Evolutionary conservation across 805 yeast species (phyloP).

Genomic region (Novakomyces olei): DNA sequence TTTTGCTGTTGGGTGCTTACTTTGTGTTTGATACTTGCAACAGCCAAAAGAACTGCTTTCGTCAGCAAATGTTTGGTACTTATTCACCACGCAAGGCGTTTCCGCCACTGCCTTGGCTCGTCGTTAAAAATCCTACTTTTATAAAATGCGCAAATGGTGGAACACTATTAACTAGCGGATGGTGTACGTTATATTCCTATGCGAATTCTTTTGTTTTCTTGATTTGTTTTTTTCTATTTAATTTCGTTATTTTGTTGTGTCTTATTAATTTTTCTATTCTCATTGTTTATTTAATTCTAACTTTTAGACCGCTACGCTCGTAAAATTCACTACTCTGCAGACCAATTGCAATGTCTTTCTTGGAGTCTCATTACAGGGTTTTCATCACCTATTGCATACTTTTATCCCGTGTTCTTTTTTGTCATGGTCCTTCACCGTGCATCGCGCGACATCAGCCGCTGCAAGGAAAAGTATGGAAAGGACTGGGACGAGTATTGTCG

Average conservation of each 20-base stretch:
- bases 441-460: slow-evolving; percentile 63
- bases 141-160: slow-evolving; percentile 73
- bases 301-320: slow-evolving; percentile 77
- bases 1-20: slow-evolving; percentile 44
- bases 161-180: slow-evolving; percentile 69
- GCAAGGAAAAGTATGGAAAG: slow-evolving; percentile 69
- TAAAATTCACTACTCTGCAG: slow-evolving; percentile 89
- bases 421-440: slow-evolving; percentile 77
- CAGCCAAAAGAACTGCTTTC: slow-evolving; percentile 84
- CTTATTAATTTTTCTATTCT: no score
- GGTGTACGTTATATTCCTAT: no score
- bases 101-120: slow-evolving; percentile 78
- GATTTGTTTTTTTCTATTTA: no score
- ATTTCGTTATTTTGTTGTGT: no score
- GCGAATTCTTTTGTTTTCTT: no score
- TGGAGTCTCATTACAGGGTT: slow-evolving; percentile 90
- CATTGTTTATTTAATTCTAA: no score
- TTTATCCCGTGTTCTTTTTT: slow-evolving; percentile 80
- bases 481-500: slow-evolving; percentile 79
- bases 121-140: slow-evolving; percentile 62
- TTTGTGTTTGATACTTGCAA: slow-evolving; percentile 87
- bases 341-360: slow-evolving; percentile 61
- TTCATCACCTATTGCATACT: slow-evolving; percentile 80
- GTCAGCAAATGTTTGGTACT: slow-evolving; percentile 58
- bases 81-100: slow-evolving; percentile 55